Base-by-base conservation (phyloP, 2,329 filamentous ascomycete species). In the Clonostachys solani region DNA sequence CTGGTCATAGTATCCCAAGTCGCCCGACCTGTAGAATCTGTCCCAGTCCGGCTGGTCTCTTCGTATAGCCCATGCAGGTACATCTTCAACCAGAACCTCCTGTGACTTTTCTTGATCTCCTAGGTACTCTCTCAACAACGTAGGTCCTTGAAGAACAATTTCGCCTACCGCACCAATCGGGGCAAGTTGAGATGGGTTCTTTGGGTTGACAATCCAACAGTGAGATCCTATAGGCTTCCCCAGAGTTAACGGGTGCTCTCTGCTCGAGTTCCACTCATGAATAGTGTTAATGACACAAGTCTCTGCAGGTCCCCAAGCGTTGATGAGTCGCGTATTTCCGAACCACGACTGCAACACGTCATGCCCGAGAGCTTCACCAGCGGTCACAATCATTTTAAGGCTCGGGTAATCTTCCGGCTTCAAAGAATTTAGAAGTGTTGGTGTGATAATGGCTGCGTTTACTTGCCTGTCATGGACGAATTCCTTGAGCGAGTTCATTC, bases 51-150 rank as follows among this genome's bases (percentile, higher is more conserved):
- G 42, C 5, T 29, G 18, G 15, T 38, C 15, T 17, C 19, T 8
- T 17, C 37, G n/a, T 13, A 35, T 33, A 6, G 43, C 43, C 43
- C 43, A 44, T 18, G 13, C 2, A 17, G 43, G 43, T 7, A 46
- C n/a, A 7, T 19, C 18, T 12, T 36, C 12, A 16, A 44, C 33
- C 10, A 19, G 9, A 1, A 51, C 52, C 4, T 50, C 12, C 49
- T 60, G 47, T 64, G 71, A 62, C 3, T 16, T 12, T 18, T 46
- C 23, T 37, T 56, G 3, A 9, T 57, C 50, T 45, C 73, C 71
- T n/a, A 77, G 57, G 47, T 80, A 80, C 33, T 74, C 73, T 34
- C 68, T 60, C 23, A 71, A 72, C 13, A 80, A 8, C 7, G 46
- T 52, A 13, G 74, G 74, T 2, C 50, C 52, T 38, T 54, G 47